phyloP scores from a whole-genome alignment of 768 basidiomycete species.

The Mrakia gelida region DNA sequence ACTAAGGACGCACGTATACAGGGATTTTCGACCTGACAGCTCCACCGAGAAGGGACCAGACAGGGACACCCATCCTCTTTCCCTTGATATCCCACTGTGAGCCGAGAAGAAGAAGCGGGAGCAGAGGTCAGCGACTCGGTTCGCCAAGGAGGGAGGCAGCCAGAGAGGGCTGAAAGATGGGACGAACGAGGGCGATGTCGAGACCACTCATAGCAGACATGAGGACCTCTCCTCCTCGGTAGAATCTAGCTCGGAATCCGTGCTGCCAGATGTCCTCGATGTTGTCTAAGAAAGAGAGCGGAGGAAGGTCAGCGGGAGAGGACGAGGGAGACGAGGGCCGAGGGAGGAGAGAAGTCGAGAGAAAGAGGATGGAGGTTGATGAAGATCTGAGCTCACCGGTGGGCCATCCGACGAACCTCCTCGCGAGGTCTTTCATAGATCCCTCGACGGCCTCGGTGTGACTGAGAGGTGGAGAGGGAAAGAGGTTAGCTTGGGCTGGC shows the following conservation, averaged over 20 bases:
- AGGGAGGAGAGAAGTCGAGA: neutral
- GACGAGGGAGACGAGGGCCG: neutral
- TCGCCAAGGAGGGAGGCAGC: neutral
- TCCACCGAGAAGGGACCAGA: slow-evolving; percentile 56
- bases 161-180: neutral
- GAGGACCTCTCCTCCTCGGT: slow-evolving; percentile 45
- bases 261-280: slow-evolving; percentile 61
- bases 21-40: slow-evolving; percentile 19
- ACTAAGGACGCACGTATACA: neutral
- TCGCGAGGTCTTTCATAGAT: slow-evolving; percentile 56
- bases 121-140: neutral
- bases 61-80: slow-evolving; percentile 61
- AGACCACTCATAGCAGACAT: slow-evolving; percentile 56
- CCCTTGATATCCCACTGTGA: slow-evolving; percentile 62
- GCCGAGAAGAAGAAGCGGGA: neutral
- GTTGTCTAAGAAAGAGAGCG: slow-evolving; percentile 38
- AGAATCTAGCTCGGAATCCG: slow-evolving; percentile 63
- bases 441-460: slow-evolving; percentile 73
- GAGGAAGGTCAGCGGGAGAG: too few species aligned
- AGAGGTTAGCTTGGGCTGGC: neutral
- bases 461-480: slow-evolving; percentile 2
- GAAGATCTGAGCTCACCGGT: slow-evolving; percentile 45
- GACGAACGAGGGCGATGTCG: slow-evolving; percentile 56
- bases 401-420: slow-evolving; percentile 48
- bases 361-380: too few species aligned